Percentiles rank a stretch among this genome's conserved stretches.
phyloP scores from a whole-genome alignment of 169 alveolate genomes.

The Plasmodium falciparum region DNA sequence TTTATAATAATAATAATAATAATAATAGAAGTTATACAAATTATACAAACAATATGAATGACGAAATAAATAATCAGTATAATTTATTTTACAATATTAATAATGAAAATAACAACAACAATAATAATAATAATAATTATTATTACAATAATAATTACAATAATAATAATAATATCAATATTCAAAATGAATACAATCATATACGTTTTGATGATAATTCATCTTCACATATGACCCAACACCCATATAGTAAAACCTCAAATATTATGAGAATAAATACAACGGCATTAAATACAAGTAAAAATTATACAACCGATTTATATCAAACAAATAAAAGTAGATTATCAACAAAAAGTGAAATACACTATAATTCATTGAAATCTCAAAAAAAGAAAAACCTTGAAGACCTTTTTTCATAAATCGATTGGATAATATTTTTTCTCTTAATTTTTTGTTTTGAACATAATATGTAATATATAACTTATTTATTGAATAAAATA shows the following conservation, averaged over 20 bases:
- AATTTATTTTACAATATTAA: slow-evolving; percentile 46
- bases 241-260: slow-evolving; percentile 33
- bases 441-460: no score
- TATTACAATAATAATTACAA: no score
- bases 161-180: not conserved
- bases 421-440: not conserved
- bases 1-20: slow-evolving; percentile 2
- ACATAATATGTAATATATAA: not conserved
- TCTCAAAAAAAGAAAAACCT: slow-evolving; percentile 67
- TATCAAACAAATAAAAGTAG: slow-evolving; percentile 27
- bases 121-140: not conserved
- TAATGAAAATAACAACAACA: slow-evolving; percentile 8
- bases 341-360: slow-evolving; percentile 70
- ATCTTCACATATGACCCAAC: not conserved
- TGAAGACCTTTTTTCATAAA: slow-evolving; percentile 70
- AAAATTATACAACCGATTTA: slow-evolving; percentile 27
- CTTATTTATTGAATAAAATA: not conserved
- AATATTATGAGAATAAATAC: slow-evolving; percentile 48
- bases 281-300: slow-evolving; percentile 18
- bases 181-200: slow-evolving; percentile 13
- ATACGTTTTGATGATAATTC: slow-evolving; percentile 6
- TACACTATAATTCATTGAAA: slow-evolving; percentile 36
- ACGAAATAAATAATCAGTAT: slow-evolving; percentile 29
- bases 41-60: not conserved
- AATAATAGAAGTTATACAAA: not conserved